Evolutionary conservation across 345 rosid species (phyloP).

Genomic region (Salix brachista): DNA sequence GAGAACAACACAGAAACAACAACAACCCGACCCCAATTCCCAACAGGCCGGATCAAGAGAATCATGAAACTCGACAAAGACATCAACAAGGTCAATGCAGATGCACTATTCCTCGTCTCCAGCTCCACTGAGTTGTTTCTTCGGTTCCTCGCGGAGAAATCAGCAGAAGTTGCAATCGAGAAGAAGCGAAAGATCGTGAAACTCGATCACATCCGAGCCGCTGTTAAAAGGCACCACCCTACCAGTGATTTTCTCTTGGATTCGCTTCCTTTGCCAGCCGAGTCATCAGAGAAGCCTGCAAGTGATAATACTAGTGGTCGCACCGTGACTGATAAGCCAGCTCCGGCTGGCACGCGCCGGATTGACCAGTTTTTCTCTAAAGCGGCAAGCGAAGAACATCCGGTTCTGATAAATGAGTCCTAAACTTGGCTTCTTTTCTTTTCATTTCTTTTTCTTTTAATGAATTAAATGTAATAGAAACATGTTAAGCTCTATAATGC

Average conservation of each 20-base stretch:
- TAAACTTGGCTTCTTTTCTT: slow-evolving; percentile 10
- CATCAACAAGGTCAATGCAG: slow-evolving; percentile 78
- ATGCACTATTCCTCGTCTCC: slow-evolving; percentile 61
- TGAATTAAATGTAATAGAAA: slow-evolving; percentile 3
- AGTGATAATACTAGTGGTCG: slow-evolving; percentile 22
- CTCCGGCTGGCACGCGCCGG: slow-evolving; percentile 51
- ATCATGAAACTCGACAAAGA: slow-evolving; percentile 86
- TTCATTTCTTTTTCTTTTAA: background rate
- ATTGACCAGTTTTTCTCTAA: slow-evolving; percentile 59
- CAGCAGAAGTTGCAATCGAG: slow-evolving; percentile 47
- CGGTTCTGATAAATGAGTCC: slow-evolving; percentile 29
- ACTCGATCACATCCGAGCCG: slow-evolving; percentile 58
- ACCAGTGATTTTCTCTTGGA: slow-evolving; percentile 81
- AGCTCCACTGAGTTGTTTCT: slow-evolving; percentile 68
- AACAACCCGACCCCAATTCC: slow-evolving; percentile 45
- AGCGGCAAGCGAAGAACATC: slow-evolving; percentile 29
- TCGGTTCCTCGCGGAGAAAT: slow-evolving; percentile 63
- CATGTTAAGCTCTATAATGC: background rate
- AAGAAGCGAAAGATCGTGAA: slow-evolving; percentile 71
- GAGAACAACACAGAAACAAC: slow-evolving; percentile 16
- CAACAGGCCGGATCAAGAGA: slow-evolving; percentile 64
- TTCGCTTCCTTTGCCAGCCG: slow-evolving; percentile 61
- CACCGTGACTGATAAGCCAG: slow-evolving; percentile 26
- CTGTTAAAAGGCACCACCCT: slow-evolving; percentile 72
- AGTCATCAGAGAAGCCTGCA: slow-evolving; percentile 18